phyloP scores from a whole-genome alignment of 2,329 filamentous ascomycete species.

The Teratosphaeria pseudoeucalypti region DNA sequence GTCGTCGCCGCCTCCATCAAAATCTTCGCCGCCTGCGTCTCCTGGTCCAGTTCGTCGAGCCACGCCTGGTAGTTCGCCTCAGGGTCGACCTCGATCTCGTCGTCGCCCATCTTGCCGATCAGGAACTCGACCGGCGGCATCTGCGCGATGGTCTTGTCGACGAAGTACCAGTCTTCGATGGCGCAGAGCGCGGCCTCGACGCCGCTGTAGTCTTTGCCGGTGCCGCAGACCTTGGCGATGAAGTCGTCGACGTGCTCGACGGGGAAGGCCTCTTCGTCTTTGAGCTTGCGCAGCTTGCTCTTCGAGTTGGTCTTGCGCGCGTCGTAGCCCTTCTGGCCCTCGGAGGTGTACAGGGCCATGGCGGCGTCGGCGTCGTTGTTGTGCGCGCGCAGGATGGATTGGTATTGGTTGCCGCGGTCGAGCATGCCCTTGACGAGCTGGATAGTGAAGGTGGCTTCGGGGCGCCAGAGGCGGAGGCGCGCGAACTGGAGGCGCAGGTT shows the following conservation, averaged over 20 bases:
- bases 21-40: background rate
- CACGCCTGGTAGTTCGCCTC: constrained; percentile 17
- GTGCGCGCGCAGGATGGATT: constrained; percentile 11
- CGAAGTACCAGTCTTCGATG: constrained; percentile 12
- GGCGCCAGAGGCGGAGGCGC: constrained; percentile 22
- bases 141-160: constrained; percentile 7
- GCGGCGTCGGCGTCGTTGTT: constrained; percentile 8
- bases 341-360: constrained; percentile 3
- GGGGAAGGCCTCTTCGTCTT: constrained; percentile 10
- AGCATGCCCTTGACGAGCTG: constrained; percentile 17
- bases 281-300: constrained; percentile 1
- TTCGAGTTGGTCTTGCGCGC: constrained; percentile 9
- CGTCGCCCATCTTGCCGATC: constrained; percentile 9
- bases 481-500: constrained; percentile 16
- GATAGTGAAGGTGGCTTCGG: constrained; percentile 19
- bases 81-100: constrained; percentile 14
- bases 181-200: constrained; percentile 15
- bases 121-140: constrained; percentile 25
- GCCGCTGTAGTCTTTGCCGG: constrained; percentile 10
- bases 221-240: constrained; percentile 9
- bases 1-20: background rate
- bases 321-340: constrained; percentile 2
- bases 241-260: constrained; percentile 14
- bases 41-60: constrained; percentile 1
- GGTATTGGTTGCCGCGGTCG: constrained; percentile 14